Evolutionary conservation across 306 rosid genomes (phyloP).

Genomic region (Lotus japonicus): DNA sequence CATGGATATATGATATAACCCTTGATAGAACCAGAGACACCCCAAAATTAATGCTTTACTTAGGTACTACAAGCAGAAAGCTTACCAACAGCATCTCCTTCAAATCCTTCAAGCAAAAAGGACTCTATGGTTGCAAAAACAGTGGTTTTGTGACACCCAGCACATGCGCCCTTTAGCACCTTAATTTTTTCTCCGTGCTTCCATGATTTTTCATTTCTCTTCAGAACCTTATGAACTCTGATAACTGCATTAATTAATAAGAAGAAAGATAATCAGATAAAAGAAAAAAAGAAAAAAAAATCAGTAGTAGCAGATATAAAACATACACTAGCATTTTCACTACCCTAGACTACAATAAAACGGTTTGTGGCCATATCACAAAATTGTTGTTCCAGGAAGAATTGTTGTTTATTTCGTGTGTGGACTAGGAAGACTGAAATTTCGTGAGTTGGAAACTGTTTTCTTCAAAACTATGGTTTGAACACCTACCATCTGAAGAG

Average conservation of each 20-base stretch:
- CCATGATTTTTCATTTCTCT: conserved; percentile 42
- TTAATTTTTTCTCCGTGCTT: conserved; percentile 41
- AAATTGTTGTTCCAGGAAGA: background rate
- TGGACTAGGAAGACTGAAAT: too few relatives aligned
- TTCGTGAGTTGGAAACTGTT: too few relatives aligned
- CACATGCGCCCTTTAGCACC: conserved; percentile 51
- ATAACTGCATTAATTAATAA: conserved; percentile 32
- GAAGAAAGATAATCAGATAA: background rate
- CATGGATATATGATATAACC: too few relatives aligned
- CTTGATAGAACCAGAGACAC: too few relatives aligned
- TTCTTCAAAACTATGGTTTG: too few relatives aligned
- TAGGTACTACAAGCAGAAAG: background rate
- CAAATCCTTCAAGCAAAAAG: conserved; percentile 51
- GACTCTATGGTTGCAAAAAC: conserved; percentile 59
- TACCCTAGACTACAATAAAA: background rate
- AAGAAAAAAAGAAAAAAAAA: too few relatives aligned
- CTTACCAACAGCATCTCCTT: conserved; percentile 64
- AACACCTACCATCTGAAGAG: conserved; percentile 43
- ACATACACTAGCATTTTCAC: background rate
- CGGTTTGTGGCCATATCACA: background rate
- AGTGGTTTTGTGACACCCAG: conserved; percentile 30
- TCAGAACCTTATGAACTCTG: conserved; percentile 41
- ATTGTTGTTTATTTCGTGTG: too few relatives aligned
- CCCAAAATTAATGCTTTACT: too few relatives aligned
- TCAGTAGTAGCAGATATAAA: background rate